Percentiles rank a stretch among this genome's conserved stretches.
phyloP scores from a whole-genome alignment of 1,284 basidiomycete species.

The Hemileia vastatrix region DNA sequence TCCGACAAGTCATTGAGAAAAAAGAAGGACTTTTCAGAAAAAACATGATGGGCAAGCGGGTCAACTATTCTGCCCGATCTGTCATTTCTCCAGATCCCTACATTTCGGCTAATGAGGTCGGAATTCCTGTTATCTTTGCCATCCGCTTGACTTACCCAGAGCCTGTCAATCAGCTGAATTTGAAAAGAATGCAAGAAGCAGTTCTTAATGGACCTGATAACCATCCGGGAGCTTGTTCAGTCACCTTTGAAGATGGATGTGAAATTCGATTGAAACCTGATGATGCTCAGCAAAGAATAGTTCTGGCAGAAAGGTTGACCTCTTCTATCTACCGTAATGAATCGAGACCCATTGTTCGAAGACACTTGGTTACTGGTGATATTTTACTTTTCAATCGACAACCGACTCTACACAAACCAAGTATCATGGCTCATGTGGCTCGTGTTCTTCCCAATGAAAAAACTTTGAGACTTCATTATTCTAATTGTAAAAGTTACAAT shows the following conservation, averaged over 20 bases:
- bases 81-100: conserved; percentile 99
- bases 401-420: conserved; percentile 97
- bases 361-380: conserved; percentile 88
- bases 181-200: conserved; percentile 74
- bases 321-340: conserved; percentile 68
- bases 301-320: conserved; percentile 87
- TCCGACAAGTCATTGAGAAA: conserved; percentile 96
- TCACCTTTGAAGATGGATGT: conserved; percentile 87
- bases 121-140: conserved; percentile 93
- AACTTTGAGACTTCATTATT: conserved; percentile 99
- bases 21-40: conserved; percentile 97
- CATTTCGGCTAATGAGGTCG: conserved; percentile 98
- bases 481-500: conserved; percentile 99
- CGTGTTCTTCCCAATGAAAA: conserved; percentile 88
- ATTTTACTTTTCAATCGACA: conserved; percentile 93
- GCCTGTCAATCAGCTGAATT: conserved; percentile 83
- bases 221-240: conserved; percentile 86
- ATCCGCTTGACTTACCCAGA: conserved; percentile 94
- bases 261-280: conserved; percentile 74
- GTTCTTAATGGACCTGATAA: conserved; percentile 83
- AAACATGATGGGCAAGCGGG: conserved; percentile 99
- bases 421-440: conserved; percentile 98
- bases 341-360: conserved; percentile 64
- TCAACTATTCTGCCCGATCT: conserved; percentile 96
- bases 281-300: conserved; percentile 74